Conservation (phyloP, 176 grass and related monocot species). For the Carex scoparia region DNA sequence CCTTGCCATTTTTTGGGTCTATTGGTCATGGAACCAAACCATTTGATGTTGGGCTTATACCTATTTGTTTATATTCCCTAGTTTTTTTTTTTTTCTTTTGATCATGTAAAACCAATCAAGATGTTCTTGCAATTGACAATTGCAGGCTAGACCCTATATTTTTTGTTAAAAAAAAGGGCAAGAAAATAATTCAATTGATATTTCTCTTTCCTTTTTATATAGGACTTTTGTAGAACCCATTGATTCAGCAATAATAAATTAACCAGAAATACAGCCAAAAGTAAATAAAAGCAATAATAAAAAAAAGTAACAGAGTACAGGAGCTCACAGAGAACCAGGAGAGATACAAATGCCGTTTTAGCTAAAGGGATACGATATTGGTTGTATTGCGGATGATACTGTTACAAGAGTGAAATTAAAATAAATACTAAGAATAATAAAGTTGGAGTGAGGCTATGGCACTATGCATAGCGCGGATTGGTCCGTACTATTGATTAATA, state of each 20-base stretch:
- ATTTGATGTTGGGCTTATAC: neutral
- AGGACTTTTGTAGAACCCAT: neutral
- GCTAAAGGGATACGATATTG: slow-evolving; percentile 37
- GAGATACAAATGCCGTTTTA: slow-evolving; percentile 33
- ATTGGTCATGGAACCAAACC: neutral
- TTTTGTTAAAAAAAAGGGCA: neutral
- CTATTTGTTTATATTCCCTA: neutral
- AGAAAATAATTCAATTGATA: neutral
- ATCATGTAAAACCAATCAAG: neutral
- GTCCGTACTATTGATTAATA: too few relatives aligned
- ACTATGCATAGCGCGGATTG: too few relatives aligned
- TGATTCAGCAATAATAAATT: neutral
- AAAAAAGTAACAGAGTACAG: neutral
- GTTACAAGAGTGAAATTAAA: slow-evolving; percentile 4
- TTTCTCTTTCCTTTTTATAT: too few relatives aligned
- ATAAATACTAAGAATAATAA: slow-evolving; percentile 5
- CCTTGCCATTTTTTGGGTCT: neutral
- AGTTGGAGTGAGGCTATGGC: neutral
- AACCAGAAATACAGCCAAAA: neutral
- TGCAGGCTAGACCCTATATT: neutral
- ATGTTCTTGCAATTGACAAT: neutral
- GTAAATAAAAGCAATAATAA: slow-evolving; percentile 22
- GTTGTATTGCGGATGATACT: slow-evolving; percentile 31
- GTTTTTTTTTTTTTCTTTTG: neutral
- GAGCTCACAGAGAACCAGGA: slow-evolving; percentile 60